Evolutionary conservation across 495 filamentous ascomycete genomes (phyloP), one percentile per base, ranked within the genome.

Genomic region (Aspergillus saccharolyticus): DNA sequence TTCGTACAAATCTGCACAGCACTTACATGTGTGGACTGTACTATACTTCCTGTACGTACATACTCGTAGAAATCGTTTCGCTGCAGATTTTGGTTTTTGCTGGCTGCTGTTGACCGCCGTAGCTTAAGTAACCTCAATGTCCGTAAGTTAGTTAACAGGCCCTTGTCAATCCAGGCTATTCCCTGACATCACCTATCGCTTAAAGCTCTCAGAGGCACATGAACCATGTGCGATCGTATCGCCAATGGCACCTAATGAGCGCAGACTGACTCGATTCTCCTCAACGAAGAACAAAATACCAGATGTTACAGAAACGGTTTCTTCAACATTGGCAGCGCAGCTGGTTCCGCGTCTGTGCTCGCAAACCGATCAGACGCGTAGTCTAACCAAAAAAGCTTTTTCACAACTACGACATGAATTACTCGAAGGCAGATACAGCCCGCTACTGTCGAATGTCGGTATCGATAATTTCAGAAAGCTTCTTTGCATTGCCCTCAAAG

Each of bases 401-500:
- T 74, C 80, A 8, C 78, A 84, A 58, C 77, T 91, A 19, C 78
- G 90, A 28, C 73, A 80, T 44, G 88, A 90, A 64, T 77, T 89
- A 42, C 70, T 87, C 16, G 66, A 74, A 65, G 62, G 70, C 59
- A 57, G 74, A 76, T 60, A 73, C 42, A 75, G 56, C 63, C 72
- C 65, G 65, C 60, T 62, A 42, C 75, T 56, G 66, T 77, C 78
- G 6, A 83, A 86, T 56, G 84, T 89, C 52, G 84, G 85, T 58
- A 70, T 89, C 49, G 80, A 84, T 8, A 82, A 91, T 66, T 90
- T 93, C 60, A 85, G 89, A 66, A 86, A 89, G 70, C 79, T 97
- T 21, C 85, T 97, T 33, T 86, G 85, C 60, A 87, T 96, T 58
- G 86, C 95, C 60, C 80, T 89, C 50, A 84, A 89, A 63, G 89